Evolutionary conservation across 169 alveolate genomes (phyloP), one percentile per base, ranked within the genome.

Genomic region (Theileria parva): DNA sequence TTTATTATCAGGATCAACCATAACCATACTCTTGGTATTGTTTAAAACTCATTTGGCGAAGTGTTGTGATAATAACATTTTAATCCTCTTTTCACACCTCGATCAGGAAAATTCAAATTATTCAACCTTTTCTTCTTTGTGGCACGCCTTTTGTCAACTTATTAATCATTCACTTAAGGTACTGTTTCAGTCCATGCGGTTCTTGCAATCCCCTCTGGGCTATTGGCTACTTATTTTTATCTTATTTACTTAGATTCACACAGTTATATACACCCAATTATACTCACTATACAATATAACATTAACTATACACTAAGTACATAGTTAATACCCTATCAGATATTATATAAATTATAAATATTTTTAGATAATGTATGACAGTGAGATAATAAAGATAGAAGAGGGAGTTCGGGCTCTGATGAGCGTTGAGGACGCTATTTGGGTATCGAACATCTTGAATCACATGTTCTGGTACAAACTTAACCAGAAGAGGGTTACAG

Each of bases 361-460:
- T 48, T 8, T n/a, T 8, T 19, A 68, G 73, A 34, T 74, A 13
- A 74, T 74, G 85, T 44, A 76, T 48, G 89, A 83, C 50, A 19
- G 28, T 17, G 80, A 77, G 67, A 61, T 75, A 12, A 23, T 76
- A 1, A 74, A 66, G 12, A 70, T 72, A 53, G 66, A 73, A 74
- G 86, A 60, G 12, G 17, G 50, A 0, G 57, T 72, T 4, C n/a
- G 8, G 27, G 74, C 74, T 15, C 21, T 83, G 75, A 60, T 83
- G 70, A 39, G 32, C 63, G 65, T 30, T 27, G 86, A 83, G 37
- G 89, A 76, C 61, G 89, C 81, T n/a, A 59, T 57, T 50, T 83
- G 79, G 39, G 25, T 83, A 30, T 66, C 77, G 25, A 55, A 60
- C 11, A 77, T 63, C 9, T 79, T 83, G 19, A 83, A 83, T 61